Evolutionary conservation across 1,139 yeast species (phyloP), one percentile per base, ranked within the genome.

Genomic region (Pneumocystis carinii): DNA sequence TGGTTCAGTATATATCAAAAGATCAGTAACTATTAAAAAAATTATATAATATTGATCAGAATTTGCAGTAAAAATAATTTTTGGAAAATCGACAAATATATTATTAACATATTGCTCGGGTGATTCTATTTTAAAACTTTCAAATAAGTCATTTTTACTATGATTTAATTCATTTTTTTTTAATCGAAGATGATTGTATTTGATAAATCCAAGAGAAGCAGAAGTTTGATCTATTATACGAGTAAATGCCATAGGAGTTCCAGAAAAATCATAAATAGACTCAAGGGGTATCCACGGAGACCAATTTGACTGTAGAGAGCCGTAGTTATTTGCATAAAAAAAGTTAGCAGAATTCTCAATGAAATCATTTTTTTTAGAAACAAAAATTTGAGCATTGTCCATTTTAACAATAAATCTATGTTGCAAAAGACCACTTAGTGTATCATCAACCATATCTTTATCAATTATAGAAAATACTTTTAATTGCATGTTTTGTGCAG

Each of bases 31-130:
- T 61, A 89, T 80, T 62, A 82, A 80, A 71, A 81, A 86, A 38
- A 88, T 73, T 0, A 88, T 80, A 60, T 81, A 78, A 71, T 88
- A 90, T 69, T 90, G 96, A 38, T 73, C 73, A 0, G 96, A 86
- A 65, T 87, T 89, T 62, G 92, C 84, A 42, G 81, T 79, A 1
- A 90, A 77, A 12, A 84, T 85, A 62, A 88, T 79, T 67, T 83
- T 81, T 4, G 95, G 87, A 63, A 89, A 76, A 67, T 86, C 87
- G 5, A 87, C 81, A 1, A 77, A 71, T n/a, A 82, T 69, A 39
- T 76, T 74, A 68, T 81, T 78, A 41, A 78, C 73, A 27, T 77
- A 71, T 57, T 73, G 72, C 24, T 62, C 65, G 24, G 62, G 58
- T 10, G 60, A 61, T 39, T 64, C 59, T 12, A 56, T 37, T 37